Evolutionary conservation across 2,329 filamentous ascomycete genomes (phyloP), one percentile per base, ranked within the genome.

Genomic region (Trichothecium sympodiale): DNA sequence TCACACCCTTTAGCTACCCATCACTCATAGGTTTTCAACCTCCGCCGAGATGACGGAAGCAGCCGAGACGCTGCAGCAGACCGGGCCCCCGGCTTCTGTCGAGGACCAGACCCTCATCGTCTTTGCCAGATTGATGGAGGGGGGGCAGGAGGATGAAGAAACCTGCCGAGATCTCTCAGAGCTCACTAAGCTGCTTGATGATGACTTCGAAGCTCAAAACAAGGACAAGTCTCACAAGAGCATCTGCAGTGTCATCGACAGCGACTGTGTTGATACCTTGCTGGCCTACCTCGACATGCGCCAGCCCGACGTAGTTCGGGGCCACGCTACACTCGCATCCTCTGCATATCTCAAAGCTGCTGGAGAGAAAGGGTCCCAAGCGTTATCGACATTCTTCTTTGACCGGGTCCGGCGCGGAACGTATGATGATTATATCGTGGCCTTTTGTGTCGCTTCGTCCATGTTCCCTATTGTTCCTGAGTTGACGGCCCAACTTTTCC

Each of bases 371-470:
- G 85, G 86, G 4, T 70, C 77, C 44, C 68, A 75, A 44, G 72
- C 79, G 44, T 74, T 95, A 34, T 73, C 74, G 5, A 71, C 72
- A 5, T 89, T 91, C 54, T 83, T 95, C 53, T 78, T 78, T 36
- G 65, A 73, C 13, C 77, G 80, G 36, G 68, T 94, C 13, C 62
- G 72, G 45, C 77, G 80, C 43, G 79, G 79, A 35, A 89, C 82
- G 17, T 84, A 87, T 43, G 88, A 95, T 49, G 85, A 94, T 56
- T 76, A 93, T 45, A 85, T 94, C 37, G 69, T 91, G 34, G 88
- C 88, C 5, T 96, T 95, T 55, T 96, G 88, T 36, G 87, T 88
- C n/a, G 86, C 87, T 5, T 77, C 87, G 2, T 77, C 80, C 16
- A 75, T 93, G 8, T 98, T 98, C 53, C 88, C 91, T 2, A 73